Evolutionary conservation across 2,329 filamentous ascomycete species (phyloP).

Genomic region (Clarireedia hainanense): DNA sequence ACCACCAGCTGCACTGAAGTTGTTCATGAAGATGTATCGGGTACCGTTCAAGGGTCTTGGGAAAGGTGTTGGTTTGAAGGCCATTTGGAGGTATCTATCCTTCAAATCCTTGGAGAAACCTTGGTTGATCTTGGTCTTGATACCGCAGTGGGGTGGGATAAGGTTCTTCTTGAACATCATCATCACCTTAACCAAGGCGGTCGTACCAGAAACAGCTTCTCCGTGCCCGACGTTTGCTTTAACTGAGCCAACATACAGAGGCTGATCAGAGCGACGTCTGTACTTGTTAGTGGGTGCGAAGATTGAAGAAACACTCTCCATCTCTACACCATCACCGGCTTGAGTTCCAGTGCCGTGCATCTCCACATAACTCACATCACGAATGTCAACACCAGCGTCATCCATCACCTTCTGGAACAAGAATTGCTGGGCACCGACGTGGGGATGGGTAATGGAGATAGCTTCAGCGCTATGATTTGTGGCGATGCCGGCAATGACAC

Average conservation of each 20-base stretch:
- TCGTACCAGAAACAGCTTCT: conserved; percentile 18
- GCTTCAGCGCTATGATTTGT: conserved; percentile 40
- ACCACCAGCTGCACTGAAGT: conserved; percentile 34
- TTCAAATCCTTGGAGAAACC: conserved; percentile 27
- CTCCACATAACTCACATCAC: conserved; percentile 12
- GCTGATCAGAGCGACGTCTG: conserved; percentile 10
- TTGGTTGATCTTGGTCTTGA: conserved; percentile 28
- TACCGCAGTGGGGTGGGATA: conserved; percentile 22
- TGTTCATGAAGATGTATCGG: conserved; percentile 38
- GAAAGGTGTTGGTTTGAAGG: conserved; percentile 14
- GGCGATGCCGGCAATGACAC: conserved; percentile 37
- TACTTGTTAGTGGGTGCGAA: conserved; percentile 20
- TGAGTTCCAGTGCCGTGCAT: conserved; percentile 13
- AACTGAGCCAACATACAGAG: conserved; percentile 8
- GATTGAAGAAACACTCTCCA: conserved; percentile 8
- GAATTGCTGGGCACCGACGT: conserved; percentile 9
- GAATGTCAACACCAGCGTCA: conserved; percentile 6
- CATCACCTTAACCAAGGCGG: conserved; percentile 25
- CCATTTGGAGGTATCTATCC: conserved; percentile 26
- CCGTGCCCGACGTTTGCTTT: conserved; percentile 11
- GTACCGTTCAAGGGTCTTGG: conserved; percentile 30
- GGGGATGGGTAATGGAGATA: conserved; percentile 7
- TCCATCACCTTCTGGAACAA: conserved; percentile 10
- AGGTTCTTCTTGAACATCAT: conserved; percentile 22
- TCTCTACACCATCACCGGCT: conserved; percentile 10